Evolutionary conservation across 169 alveolate genomes (phyloP).

Genomic region (Plasmodium coatneyi): DNA sequence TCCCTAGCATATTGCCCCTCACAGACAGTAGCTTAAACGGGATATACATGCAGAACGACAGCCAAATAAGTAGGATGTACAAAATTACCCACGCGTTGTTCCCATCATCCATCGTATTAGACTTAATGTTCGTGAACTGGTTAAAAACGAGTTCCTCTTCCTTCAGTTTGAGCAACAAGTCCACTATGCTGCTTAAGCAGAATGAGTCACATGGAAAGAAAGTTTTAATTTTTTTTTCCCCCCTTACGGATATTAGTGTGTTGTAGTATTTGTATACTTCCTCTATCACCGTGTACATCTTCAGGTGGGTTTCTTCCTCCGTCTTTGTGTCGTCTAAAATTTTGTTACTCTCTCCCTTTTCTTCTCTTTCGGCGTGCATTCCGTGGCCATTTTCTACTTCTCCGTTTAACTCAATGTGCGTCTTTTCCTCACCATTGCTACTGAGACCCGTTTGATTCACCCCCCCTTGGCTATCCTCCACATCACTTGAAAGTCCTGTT

Average conservation of each 20-base stretch:
- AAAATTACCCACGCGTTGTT: slow-evolving; percentile 40
- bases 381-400: neutral
- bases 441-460: neutral
- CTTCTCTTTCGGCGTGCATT: too few relatives aligned
- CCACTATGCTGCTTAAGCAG: slow-evolving; percentile 18
- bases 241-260: slow-evolving; percentile 58
- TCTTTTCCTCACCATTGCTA: neutral
- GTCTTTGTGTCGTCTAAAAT: neutral
- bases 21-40: slow-evolving; percentile 24
- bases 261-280: slow-evolving; percentile 62
- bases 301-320: neutral
- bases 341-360: neutral
- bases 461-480: neutral
- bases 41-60: slow-evolving; percentile 50
- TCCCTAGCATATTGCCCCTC: neutral
- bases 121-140: slow-evolving; percentile 7
- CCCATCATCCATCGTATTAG: slow-evolving; percentile 25
- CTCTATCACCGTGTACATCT: slow-evolving; percentile 29
- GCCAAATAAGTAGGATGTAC: slow-evolving; percentile 46
- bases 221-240: slow-evolving; percentile 65
- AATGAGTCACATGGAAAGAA: slow-evolving; percentile 42
- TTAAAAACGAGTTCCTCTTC: slow-evolving; percentile 11
- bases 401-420: neutral
- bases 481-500: neutral
- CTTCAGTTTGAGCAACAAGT: slow-evolving; percentile 25